These are phyloP conservation scores for Aquilaria yunnanensis DNA, from an alignment of 345 rosid species.

Conservation along the genomic window DNA sequence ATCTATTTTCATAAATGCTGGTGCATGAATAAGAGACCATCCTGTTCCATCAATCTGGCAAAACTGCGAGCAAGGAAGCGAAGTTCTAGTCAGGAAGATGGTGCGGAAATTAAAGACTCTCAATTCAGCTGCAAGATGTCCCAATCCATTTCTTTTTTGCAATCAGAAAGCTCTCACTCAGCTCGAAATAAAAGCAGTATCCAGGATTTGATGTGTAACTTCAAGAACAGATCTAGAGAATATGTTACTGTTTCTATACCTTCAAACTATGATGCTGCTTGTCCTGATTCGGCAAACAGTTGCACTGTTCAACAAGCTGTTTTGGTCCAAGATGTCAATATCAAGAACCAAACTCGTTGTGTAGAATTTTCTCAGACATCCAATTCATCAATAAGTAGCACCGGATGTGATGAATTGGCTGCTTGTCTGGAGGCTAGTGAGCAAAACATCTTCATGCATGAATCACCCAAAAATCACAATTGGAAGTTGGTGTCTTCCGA, in stretches of 20 bases:
- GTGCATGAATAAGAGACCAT: slow-evolving; percentile 1
- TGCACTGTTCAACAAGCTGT: too few relatives aligned
- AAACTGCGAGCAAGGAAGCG: slow-evolving; percentile 11
- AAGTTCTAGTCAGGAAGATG: slow-evolving; percentile 7
- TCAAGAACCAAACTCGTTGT: too few relatives aligned
- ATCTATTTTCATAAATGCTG: slow-evolving; percentile 9
- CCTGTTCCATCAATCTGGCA: slow-evolving; percentile 6
- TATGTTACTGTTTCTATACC: slow-evolving; percentile 1
- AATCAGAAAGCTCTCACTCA: slow-evolving; percentile 5
- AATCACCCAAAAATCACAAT: too few relatives aligned
- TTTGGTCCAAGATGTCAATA: not conserved
- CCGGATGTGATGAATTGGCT: too few relatives aligned
- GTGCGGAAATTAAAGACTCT: slow-evolving; percentile 11
- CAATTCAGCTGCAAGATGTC: slow-evolving; percentile 6
- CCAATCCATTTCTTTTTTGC: slow-evolving; percentile 3
- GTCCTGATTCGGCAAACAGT: slow-evolving; percentile 6
- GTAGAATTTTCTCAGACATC: too few relatives aligned
- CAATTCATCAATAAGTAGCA: too few relatives aligned
- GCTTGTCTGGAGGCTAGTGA: too few relatives aligned
- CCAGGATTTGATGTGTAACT: not conserved
- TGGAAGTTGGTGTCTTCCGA: too few relatives aligned
- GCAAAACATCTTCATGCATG: too few relatives aligned
- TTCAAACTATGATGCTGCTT: not conserved
- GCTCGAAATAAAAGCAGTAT: not conserved
- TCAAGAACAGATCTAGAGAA: slow-evolving; percentile 9